Percentiles rank a stretch among this genome's conserved stretches.
Conservation (phyloP, 1,284 basidiomycete genomes). For the Malassezia yamatoensis region DNA sequence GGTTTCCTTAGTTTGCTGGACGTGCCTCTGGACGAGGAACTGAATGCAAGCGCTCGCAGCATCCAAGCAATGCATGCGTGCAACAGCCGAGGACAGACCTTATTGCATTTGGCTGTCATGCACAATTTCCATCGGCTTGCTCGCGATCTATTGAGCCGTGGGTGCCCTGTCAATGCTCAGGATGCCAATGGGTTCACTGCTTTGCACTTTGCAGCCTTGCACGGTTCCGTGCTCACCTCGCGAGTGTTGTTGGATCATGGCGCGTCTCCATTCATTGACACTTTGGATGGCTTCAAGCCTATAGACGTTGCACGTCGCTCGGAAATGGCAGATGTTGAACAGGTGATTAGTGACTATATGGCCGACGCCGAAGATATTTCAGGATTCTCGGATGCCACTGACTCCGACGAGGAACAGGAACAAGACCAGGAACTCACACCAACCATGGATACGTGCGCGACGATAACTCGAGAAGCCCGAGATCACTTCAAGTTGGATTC, state of each 20-base stretch:
- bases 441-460: conserved; percentile 12
- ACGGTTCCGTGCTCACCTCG: conserved; percentile 60
- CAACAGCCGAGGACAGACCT: conserved; percentile 45
- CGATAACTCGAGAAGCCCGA: neutral
- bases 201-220: conserved; percentile 72
- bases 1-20: conserved; percentile 68
- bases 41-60: neutral
- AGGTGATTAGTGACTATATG: conserved; percentile 35
- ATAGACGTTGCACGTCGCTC: conserved; percentile 63
- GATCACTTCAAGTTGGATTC: conserved; percentile 16
- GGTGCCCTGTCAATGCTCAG: conserved; percentile 68
- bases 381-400: conserved; percentile 4
- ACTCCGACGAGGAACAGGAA: conserved; percentile 2
- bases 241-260: conserved; percentile 64
- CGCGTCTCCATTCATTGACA: conserved; percentile 66
- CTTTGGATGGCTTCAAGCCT: conserved; percentile 66
- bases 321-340: conserved; percentile 52
- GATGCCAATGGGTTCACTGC: conserved; percentile 86
- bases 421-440: neutral
- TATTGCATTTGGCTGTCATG: conserved; percentile 77
- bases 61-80: conserved; percentile 49
- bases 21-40: conserved; percentile 5
- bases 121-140: conserved; percentile 67
- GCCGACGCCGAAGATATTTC: conserved; percentile 2
- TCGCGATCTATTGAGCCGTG: conserved; percentile 62